phyloP scores from a whole-genome alignment of 805 yeast genomes.

The Jamesozyma hellenica region DNA sequence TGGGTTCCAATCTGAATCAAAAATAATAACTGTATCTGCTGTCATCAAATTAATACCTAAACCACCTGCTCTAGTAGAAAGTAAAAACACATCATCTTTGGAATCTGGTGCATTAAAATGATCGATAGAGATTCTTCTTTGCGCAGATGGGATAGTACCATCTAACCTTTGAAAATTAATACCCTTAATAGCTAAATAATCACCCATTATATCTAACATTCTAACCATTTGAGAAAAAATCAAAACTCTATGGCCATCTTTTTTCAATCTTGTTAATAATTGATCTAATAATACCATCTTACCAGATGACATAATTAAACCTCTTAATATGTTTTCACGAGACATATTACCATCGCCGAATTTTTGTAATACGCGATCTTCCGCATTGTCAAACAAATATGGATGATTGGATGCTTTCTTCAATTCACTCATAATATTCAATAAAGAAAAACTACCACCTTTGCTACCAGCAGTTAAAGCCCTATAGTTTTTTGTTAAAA shows the following conservation, averaged over 20 bases:
- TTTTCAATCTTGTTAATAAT: constrained; percentile 66
- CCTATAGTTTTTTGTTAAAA: constrained; percentile 80
- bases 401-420: constrained; percentile 98
- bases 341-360: constrained; percentile 48
- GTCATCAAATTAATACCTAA: constrained; percentile 97
- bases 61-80: constrained; percentile 98
- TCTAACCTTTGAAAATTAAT: constrained; percentile 84
- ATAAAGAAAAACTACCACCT: constrained; percentile 68
- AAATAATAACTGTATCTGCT: constrained; percentile 95
- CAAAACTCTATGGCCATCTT: constrained; percentile 93
- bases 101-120: constrained; percentile 93
- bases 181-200: constrained; percentile 80
- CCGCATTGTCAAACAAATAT: constrained; percentile 87
- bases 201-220: constrained; percentile 90
- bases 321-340: constrained; percentile 75
- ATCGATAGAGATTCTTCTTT: constrained; percentile 88
- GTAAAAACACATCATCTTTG: constrained; percentile 78
- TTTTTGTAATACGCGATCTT: constrained; percentile 63
- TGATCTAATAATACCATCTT: constrained; percentile 95
- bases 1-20: constrained; percentile 98
- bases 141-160: constrained; percentile 92
- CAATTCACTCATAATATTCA: constrained; percentile 90
- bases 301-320: constrained; percentile 94
- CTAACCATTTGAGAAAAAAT: constrained; percentile 97
- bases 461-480: constrained; percentile 81